Conservation (phyloP, 148 eudicot genomes). For the Pharnaceum exiguum region DNA sequence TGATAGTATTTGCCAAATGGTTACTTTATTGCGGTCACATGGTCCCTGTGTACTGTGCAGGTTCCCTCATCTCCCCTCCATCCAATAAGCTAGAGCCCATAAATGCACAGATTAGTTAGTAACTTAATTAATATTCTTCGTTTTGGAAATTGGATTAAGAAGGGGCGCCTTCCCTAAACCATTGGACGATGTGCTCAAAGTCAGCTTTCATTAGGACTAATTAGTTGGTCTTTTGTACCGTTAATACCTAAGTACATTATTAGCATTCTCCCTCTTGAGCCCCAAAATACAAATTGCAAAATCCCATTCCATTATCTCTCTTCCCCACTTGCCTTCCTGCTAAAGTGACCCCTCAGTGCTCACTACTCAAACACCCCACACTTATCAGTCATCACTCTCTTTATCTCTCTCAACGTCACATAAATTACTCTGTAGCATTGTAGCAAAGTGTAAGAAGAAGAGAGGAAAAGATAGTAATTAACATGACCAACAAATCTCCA, state of each 20-base stretch:
- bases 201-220: neutral
- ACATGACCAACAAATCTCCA: conserved; percentile 30
- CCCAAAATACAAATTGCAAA: too few relatives aligned
- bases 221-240: conserved; percentile 1
- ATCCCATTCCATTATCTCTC: too few relatives aligned
- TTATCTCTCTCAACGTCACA: neutral
- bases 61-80: neutral
- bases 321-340: conserved; percentile 19
- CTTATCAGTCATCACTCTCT: neutral
- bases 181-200: conserved; percentile 9
- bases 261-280: neutral
- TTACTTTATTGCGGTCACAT: too few relatives aligned
- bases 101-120: neutral
- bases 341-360: conserved; percentile 12
- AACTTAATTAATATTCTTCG: too few relatives aligned
- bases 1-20: too few relatives aligned
- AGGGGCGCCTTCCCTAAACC: conserved; percentile 8
- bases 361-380: neutral
- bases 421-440: neutral
- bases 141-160: neutral
- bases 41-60: too few relatives aligned
- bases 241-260: conserved; percentile 4
- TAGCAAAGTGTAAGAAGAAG: neutral
- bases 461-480: too few relatives aligned
- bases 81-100: neutral